These are phyloP conservation scores for Phytophthora pisi DNA, from an alignment of 352 stramenopile species.

Conservation along the genomic window DNA sequence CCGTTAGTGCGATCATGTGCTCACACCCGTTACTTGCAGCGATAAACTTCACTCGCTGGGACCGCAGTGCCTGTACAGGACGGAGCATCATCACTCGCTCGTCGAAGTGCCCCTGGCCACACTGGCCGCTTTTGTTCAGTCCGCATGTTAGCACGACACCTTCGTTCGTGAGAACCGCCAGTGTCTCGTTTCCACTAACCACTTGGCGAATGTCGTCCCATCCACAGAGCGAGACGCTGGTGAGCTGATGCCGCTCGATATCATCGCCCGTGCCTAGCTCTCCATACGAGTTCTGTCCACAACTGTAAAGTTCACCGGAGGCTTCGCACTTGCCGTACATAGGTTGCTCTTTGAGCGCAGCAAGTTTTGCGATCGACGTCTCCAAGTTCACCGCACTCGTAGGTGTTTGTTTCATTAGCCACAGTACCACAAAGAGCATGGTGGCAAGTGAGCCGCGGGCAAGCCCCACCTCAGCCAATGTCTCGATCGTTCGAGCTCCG, in stretches of 20 bases:
- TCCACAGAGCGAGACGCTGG: slow-evolving; percentile 74
- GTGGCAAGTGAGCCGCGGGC: slow-evolving; percentile 75
- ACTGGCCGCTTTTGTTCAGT: slow-evolving; percentile 90
- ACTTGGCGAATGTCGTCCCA: slow-evolving; percentile 88
- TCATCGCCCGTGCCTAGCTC: slow-evolving; percentile 88
- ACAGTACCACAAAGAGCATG: slow-evolving; percentile 69
- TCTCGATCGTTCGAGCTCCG: slow-evolving; percentile 67
- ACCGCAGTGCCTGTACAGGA: slow-evolving; percentile 77
- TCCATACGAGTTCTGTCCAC: slow-evolving; percentile 89
- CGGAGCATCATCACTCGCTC: slow-evolving; percentile 86
- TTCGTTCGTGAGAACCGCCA: slow-evolving; percentile 83
- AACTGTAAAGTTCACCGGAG: slow-evolving; percentile 86
- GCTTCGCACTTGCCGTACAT: slow-evolving; percentile 89
- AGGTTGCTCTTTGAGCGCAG: slow-evolving; percentile 80
- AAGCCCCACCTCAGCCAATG: slow-evolving; percentile 76
- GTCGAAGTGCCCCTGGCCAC: slow-evolving; percentile 87
- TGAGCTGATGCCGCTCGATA: slow-evolving; percentile 81
- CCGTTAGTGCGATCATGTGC: slow-evolving; percentile 87
- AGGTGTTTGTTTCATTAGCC: slow-evolving; percentile 69
- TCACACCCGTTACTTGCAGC: slow-evolving; percentile 90
- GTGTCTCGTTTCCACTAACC: slow-evolving; percentile 82
- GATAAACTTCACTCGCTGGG: slow-evolving; percentile 79
- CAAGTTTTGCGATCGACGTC: slow-evolving; percentile 66
- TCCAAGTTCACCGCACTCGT: slow-evolving; percentile 58
- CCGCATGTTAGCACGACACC: slow-evolving; percentile 83